Evolutionary conservation across 208 protist genomes (phyloP).

Genomic region (Wallacemonas sp.): DNA sequence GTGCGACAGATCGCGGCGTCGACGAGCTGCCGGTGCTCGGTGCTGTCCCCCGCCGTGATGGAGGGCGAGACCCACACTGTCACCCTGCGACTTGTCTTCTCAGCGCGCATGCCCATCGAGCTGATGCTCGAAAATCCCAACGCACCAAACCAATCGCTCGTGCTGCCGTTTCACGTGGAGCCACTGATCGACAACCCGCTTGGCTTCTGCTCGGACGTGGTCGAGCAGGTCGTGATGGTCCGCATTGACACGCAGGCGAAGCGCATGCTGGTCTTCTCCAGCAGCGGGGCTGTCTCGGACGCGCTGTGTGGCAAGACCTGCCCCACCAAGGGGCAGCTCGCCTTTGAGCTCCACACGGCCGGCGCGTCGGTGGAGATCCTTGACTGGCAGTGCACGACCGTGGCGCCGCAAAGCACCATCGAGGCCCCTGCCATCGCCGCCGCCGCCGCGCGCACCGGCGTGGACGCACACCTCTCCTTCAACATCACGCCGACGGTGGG

Average conservation of each 20-base stretch:
- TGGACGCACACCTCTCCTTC: constrained; percentile 27
- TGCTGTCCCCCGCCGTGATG: constrained; percentile 40
- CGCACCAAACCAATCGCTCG: constrained; percentile 22
- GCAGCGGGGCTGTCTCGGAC: constrained; percentile 46
- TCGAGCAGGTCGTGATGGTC: constrained; percentile 35
- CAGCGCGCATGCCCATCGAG: constrained; percentile 29
- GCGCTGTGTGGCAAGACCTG: constrained; percentile 31
- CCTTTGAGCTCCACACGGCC: constrained; percentile 36
- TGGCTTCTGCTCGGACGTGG: constrained; percentile 19
- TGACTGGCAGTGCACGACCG: constrained; percentile 26
- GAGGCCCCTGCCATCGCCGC: constrained; percentile 7
- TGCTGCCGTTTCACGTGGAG: constrained; percentile 23
- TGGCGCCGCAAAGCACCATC: constrained; percentile 5
- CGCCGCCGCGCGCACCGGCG: neutral
- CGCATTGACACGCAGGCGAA: constrained; percentile 44
- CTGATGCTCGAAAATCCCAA: constrained; percentile 43
- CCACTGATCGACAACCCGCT: constrained; percentile 6
- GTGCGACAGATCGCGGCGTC: constrained; percentile 25
- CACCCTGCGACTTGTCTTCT: constrained; percentile 46
- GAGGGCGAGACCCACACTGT: constrained; percentile 52
- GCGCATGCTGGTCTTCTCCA: constrained; percentile 39
- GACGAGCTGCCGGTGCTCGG: constrained; percentile 24
- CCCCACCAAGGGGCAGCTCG: constrained; percentile 38
- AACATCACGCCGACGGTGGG: constrained; percentile 40
- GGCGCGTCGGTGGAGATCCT: constrained; percentile 39